Conservation (phyloP, 2,329 filamentous ascomycete genomes). For the Coniosporium tulheliwenetii region DNA sequence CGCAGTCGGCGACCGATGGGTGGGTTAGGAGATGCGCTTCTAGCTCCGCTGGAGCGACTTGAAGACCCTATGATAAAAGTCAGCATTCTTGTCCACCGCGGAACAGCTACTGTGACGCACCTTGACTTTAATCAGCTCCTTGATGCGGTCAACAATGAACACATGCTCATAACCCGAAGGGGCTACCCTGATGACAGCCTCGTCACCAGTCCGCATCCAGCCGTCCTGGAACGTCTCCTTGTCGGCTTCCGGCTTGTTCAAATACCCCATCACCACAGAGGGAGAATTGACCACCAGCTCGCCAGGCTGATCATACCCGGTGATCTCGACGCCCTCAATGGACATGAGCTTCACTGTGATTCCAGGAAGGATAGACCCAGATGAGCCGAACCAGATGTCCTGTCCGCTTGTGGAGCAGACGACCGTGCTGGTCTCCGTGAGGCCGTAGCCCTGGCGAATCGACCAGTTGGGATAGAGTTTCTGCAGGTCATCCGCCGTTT, state of each 20-base stretch:
- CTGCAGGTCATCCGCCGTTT: constrained; percentile 50
- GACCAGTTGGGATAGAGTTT: constrained; percentile 47
- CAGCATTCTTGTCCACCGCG: background rate
- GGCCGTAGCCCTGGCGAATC: constrained; percentile 58
- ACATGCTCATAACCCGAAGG: constrained; percentile 59
- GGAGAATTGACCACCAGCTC: constrained; percentile 70
- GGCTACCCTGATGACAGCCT: constrained; percentile 52
- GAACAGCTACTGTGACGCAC: constrained; percentile 20
- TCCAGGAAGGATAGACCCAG: constrained; percentile 53
- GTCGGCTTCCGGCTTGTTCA: constrained; percentile 74
- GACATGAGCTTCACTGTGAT: constrained; percentile 51
- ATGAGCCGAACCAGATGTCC: constrained; percentile 58
- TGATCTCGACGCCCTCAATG: constrained; percentile 54
- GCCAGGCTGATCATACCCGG: constrained; percentile 55
- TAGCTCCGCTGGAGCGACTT: constrained; percentile 73
- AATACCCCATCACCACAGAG: constrained; percentile 64
- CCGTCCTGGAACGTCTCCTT: constrained; percentile 60
- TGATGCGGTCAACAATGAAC: constrained; percentile 70
- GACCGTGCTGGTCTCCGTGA: constrained; percentile 66
- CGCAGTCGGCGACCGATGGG: constrained; percentile 58
- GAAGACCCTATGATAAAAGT: constrained; percentile 44
- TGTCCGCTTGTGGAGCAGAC: constrained; percentile 42
- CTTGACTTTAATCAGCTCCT: constrained; percentile 67
- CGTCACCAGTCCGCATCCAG: constrained; percentile 64
- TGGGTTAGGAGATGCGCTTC: constrained; percentile 67